A percentile compares a stretch with the other conserved stretches of the same genome.
These are phyloP conservation scores for Vitis hybrid DNA, from an alignment of 177 flowering plant genomes.

Conservation along the genomic window DNA sequence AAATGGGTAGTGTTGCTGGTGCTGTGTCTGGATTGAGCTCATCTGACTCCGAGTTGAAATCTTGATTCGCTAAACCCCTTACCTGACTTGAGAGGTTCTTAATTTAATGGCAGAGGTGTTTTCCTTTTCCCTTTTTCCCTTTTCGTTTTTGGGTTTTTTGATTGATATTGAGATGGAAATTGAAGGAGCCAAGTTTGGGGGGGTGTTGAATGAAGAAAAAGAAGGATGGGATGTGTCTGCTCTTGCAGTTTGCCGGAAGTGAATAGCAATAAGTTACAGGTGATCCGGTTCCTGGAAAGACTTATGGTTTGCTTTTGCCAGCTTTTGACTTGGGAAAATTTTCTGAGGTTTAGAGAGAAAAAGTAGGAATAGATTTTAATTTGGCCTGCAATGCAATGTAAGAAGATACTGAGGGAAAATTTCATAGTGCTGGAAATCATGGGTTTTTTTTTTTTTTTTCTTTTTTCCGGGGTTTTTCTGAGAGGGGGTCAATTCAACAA, in stretches of 20 bases:
- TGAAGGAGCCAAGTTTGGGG: not conserved
- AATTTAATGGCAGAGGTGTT: not conserved
- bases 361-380: slow-evolving; percentile 3
- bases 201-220: not conserved
- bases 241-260: slow-evolving; percentile 3
- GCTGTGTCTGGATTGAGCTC: slow-evolving; percentile 1
- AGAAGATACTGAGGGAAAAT: slow-evolving; percentile 5
- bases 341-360: not conserved
- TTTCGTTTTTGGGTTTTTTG: not conserved
- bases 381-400: not conserved
- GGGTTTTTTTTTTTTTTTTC: not conserved
- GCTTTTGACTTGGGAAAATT: not conserved
- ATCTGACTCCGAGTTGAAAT: not conserved
- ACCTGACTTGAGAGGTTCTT: slow-evolving; percentile 1
- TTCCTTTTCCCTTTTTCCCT: not conserved
- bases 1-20: slow-evolving; percentile 1
- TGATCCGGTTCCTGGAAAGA: not conserved
- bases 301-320: not conserved
- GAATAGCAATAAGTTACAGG: not conserved
- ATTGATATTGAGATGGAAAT: slow-evolving; percentile 3
- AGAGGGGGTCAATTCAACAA: slow-evolving; percentile 1
- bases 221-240: not conserved
- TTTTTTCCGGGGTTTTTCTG: not conserved
- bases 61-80: not conserved
- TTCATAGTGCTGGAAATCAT: not conserved